Base-by-base conservation (phyloP, 2,329 filamentous ascomycete genomes). In the Alternaria panax region DNA sequence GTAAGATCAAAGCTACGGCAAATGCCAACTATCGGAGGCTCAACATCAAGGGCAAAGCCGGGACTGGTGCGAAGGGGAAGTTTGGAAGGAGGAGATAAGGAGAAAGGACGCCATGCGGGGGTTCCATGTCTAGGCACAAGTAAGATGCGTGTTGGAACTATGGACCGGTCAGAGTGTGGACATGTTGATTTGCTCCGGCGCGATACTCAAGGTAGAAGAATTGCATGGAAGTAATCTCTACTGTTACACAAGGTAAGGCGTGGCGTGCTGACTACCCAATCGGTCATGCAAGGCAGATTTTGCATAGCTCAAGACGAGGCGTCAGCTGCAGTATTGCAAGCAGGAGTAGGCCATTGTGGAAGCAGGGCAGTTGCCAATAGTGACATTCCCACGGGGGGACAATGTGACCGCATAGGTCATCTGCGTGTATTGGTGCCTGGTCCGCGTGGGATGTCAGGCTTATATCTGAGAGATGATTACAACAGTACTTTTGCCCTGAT, bases 11-110 rank as follows among this genome's bases (percentile, higher is more conserved):
- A 58, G 79, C 81, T 16, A 74, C 75, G 24, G 80, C 80, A 25
- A 80, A 84, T 66, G 79, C 81, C 24, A 84, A 84, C 55, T 84
- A 80, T 64, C 75, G 79, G 18, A 75, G 70, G 60, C 76, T 84
- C 28, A 84, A 84, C 61, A 84, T 84, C 71, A 84, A 82, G 73
- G 80, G 80, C 60, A 81, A 83, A 69, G 80, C 79, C 41, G 75
- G 74, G 62, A 72, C 55, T 14, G 68, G 70, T 47, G 77, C 76
- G 20, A 80, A 78, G 48, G 80, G 81, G 3, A 74, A 76, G 59
- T 77, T 76, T 64, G 79, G 81, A 20, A 67, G 70, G 41, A 71
- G 71, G 59, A 67, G 69, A 60, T 74, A 58, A 47, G 38, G 30
- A 7, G 25, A 51, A 38, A n/a, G n/a, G 14, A 24, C 12, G 47